Evolutionary conservation across 225 moss, liverwort and hornwort genomes (phyloP).

Genomic region (Pseudoscleropodium purum): DNA sequence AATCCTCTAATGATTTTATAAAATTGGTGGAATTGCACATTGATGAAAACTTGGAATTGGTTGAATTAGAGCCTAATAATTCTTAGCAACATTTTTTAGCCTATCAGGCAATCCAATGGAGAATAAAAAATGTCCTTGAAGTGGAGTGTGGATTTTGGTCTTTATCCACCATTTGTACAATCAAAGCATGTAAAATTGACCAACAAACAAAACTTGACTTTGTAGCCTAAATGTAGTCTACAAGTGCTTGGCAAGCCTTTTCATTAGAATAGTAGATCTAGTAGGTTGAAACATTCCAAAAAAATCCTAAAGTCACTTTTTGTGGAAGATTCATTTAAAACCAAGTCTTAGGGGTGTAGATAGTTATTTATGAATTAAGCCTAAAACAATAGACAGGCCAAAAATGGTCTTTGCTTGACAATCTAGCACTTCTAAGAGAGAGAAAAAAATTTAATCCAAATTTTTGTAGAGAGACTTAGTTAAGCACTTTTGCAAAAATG

Average conservation of each 20-base stretch:
- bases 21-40: background rate
- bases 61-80: background rate
- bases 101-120: fast-evolving
- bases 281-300: background rate
- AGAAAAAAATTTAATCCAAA: background rate
- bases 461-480: fast-evolving
- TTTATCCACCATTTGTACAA: fast-evolving
- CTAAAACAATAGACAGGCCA: fast-evolving
- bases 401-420: background rate
- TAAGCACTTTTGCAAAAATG: background rate
- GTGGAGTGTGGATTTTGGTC: fast-evolving
- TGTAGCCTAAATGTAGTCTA: background rate
- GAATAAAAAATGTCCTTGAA: background rate
- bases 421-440: background rate
- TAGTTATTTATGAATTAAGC: too few relatives aligned
- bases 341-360: fast-evolving
- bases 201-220: background rate
- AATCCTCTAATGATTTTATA: background rate
- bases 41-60: background rate
- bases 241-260: background rate
- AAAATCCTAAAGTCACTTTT: background rate
- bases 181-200: background rate
- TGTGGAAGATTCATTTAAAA: background rate
- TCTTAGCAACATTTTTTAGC: background rate
- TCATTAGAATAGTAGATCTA: fast-evolving